Evolutionary conservation across 2,329 filamentous ascomycete species (phyloP).

Genomic region (Hypoxylon rubiginosum): DNA sequence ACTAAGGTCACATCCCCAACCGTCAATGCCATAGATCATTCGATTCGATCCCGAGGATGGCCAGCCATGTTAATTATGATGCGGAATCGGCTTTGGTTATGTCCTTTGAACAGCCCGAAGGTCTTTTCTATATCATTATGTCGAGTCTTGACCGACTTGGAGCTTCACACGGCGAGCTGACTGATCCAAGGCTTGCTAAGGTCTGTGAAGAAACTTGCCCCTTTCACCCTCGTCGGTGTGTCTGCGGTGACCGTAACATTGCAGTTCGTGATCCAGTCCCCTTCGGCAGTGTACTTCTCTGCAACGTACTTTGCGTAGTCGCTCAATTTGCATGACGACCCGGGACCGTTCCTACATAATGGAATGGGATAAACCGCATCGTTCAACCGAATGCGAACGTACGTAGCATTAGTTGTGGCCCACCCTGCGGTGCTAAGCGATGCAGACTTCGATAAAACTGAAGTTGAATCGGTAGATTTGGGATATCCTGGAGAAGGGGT

Average conservation of each 20-base stretch:
- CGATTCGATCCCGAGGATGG: too few species aligned
- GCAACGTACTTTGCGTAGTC: conserved; percentile 61
- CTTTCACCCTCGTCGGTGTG: conserved; percentile 57
- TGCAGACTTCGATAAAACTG: background rate
- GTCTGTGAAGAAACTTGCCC: conserved; percentile 65
- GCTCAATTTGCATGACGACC: conserved; percentile 63
- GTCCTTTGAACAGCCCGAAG: too few species aligned
- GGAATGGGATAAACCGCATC: conserved; percentile 73
- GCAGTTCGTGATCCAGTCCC: conserved; percentile 64
- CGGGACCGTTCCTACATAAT: conserved; percentile 68
- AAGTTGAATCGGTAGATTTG: background rate
- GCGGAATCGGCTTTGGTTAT: too few species aligned
- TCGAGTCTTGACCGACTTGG: too few species aligned
- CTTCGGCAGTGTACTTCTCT: conserved; percentile 61
- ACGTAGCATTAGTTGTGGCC: conserved; percentile 54
- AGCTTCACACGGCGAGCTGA: conserved; percentile 40
- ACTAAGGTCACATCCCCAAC: too few species aligned
- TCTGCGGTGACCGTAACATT: conserved; percentile 58
- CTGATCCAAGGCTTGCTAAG: conserved; percentile 56
- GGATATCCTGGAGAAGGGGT: conserved; percentile 21
- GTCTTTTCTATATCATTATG: too few species aligned
- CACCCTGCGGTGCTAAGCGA: too few species aligned
- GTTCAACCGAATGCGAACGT: conserved; percentile 71
- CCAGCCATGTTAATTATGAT: too few species aligned
- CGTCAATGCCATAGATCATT: too few species aligned